These are phyloP conservation scores for Acephala macrosclerotiorum DNA, from an alignment of 2,329 filamentous ascomycete species.

Conservation along the genomic window DNA sequence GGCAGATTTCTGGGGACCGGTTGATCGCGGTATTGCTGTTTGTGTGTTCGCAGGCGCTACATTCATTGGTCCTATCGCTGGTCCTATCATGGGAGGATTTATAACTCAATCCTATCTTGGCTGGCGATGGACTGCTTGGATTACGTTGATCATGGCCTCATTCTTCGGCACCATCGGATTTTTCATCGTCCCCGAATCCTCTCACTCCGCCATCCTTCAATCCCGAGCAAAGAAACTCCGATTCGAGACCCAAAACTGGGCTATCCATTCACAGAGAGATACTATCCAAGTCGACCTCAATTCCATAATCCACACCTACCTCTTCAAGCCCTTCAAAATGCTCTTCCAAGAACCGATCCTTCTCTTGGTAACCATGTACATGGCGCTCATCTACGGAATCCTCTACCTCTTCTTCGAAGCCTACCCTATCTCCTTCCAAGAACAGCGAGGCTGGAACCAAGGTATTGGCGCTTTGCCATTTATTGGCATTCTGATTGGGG, in stretches of 20 bases:
- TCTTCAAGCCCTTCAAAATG: slow-evolving; percentile 34
- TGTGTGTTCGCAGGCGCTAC: slow-evolving; percentile 63
- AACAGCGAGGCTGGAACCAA: slow-evolving; percentile 49
- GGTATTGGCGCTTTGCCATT: slow-evolving; percentile 52
- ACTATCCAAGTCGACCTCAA: slow-evolving; percentile 48
- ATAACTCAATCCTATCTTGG: slow-evolving; percentile 56
- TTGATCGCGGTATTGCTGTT: slow-evolving; percentile 69
- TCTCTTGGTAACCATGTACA: slow-evolving; percentile 38
- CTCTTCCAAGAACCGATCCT: slow-evolving; percentile 39
- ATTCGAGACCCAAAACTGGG: slow-evolving; percentile 47
- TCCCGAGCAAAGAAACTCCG: slow-evolving; percentile 56
- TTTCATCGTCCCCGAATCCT: slow-evolving; percentile 59
- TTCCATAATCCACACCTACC: slow-evolving; percentile 40
- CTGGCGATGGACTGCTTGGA: slow-evolving; percentile 65
- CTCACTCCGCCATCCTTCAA: slow-evolving; percentile 55
- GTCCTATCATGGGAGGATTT: slow-evolving; percentile 51
- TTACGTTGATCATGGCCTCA: slow-evolving; percentile 57
- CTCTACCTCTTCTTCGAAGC: slow-evolving; percentile 53
- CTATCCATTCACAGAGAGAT: slow-evolving; percentile 45
- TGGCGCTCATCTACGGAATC: slow-evolving; percentile 38
- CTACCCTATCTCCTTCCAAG: slow-evolving; percentile 54
- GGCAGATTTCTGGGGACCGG: slow-evolving; percentile 67
- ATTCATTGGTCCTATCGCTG: slow-evolving; percentile 46
- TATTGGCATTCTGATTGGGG: slow-evolving; percentile 50
- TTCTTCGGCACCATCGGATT: slow-evolving; percentile 52